Conservation (phyloP, 768 basidiomycete genomes). For the Rhodotorula sphaerocarpa region DNA sequence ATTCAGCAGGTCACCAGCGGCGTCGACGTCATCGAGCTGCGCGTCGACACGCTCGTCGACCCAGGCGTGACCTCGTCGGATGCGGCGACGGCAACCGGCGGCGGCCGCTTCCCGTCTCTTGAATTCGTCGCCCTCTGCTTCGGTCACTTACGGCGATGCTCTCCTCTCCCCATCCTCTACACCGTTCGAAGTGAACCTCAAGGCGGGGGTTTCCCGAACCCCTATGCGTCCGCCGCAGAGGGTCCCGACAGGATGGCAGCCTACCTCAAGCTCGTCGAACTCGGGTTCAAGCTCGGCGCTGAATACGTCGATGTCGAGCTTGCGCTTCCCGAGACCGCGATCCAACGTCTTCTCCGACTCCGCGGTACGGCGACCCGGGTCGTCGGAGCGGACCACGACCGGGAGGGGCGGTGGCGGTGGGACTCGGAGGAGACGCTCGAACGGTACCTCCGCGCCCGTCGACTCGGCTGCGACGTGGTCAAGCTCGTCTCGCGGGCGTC, state of each 20-base stretch:
- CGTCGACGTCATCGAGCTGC: slow-evolving; percentile 80
- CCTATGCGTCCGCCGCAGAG: slow-evolving; percentile 51
- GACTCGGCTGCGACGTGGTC: slow-evolving; percentile 67
- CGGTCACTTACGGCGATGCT: slow-evolving; percentile 62
- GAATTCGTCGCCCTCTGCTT: slow-evolving; percentile 71
- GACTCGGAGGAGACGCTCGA: slow-evolving; percentile 57
- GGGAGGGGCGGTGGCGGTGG: slow-evolving; percentile 77
- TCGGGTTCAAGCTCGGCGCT: slow-evolving; percentile 70
- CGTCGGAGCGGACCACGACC: slow-evolving; percentile 90
- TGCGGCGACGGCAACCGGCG: too few species aligned
- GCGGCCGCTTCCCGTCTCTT: slow-evolving; percentile 10
- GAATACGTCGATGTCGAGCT: slow-evolving; percentile 92
- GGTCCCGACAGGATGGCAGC: slow-evolving; percentile 55
- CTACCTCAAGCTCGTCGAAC: slow-evolving; percentile 61
- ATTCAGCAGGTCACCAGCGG: slow-evolving; percentile 51
- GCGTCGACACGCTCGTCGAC: slow-evolving; percentile 56
- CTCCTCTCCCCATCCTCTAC: slow-evolving; percentile 77
- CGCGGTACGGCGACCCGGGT: slow-evolving; percentile 67
- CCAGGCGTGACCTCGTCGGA: too few species aligned
- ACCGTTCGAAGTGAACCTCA: slow-evolving; percentile 78
- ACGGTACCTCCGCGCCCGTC: slow-evolving; percentile 60
- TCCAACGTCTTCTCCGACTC: slow-evolving; percentile 50
- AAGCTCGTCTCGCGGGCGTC: slow-evolving; percentile 83
- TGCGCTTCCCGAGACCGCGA: slow-evolving; percentile 65
- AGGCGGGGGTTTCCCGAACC: slow-evolving; percentile 81